Evolutionary conservation across 2,329 filamentous ascomycete genomes (phyloP).

Genomic region (Neonectria sp.): DNA sequence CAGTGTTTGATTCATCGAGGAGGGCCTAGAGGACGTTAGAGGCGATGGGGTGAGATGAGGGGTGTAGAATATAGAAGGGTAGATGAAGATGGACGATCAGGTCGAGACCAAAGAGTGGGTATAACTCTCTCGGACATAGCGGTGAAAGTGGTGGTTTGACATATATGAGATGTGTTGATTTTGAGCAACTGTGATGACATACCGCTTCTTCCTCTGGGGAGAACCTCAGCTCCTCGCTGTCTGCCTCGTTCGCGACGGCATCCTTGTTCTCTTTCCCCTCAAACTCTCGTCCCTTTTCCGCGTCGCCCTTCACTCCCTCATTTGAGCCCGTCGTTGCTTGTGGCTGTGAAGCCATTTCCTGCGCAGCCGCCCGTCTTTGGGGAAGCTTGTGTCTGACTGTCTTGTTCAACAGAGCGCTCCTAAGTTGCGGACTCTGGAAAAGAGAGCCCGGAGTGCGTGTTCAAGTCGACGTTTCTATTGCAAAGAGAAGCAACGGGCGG

Average conservation of each 20-base stretch:
- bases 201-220: conserved; percentile 71
- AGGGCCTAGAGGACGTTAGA: conserved; percentile 67
- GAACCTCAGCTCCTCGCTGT: conserved; percentile 57
- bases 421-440: neutral
- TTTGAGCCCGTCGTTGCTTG: conserved; percentile 23
- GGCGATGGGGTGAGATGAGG: neutral
- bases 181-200: conserved; percentile 47
- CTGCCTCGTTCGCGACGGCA: conserved; percentile 12
- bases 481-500: neutral
- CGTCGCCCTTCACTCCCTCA: conserved; percentile 15
- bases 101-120: neutral
- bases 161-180: neutral
- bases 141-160: neutral
- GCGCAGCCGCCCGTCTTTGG: neutral
- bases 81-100: neutral
- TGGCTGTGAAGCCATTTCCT: conserved; percentile 6
- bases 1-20: conserved; percentile 77
- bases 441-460: neutral
- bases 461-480: neutral
- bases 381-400: neutral
- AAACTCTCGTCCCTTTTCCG: neutral
- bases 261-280: conserved; percentile 20
- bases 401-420: neutral
- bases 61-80: too few species aligned
- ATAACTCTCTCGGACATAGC: neutral